Percentiles rank a stretch among this genome's conserved stretches.
Evolutionary conservation across 805 yeast genomes (phyloP).

Genomic region (Candida hungchunana): DNA sequence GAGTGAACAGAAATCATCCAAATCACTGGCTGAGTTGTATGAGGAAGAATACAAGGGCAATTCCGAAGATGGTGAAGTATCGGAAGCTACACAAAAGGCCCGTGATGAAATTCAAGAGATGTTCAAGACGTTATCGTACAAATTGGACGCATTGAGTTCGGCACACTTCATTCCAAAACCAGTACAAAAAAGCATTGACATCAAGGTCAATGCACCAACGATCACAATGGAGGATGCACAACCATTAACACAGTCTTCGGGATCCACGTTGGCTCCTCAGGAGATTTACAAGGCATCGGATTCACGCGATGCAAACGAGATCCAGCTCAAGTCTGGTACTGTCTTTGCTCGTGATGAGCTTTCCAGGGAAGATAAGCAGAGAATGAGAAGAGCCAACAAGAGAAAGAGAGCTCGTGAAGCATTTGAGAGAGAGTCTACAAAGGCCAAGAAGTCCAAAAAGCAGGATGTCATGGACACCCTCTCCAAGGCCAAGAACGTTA

Average conservation of each 20-base stretch:
- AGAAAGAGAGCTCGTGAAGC: slow-evolving; percentile 64
- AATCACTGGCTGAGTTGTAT: slow-evolving; percentile 87
- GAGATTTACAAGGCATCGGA: slow-evolving; percentile 65
- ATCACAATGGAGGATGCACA: slow-evolving; percentile 95
- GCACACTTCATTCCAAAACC: slow-evolving; percentile 94
- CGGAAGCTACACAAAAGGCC: slow-evolving; percentile 62
- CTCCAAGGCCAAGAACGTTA: slow-evolving; percentile 67
- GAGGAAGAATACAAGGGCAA: slow-evolving; percentile 77
- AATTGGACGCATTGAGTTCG: slow-evolving; percentile 86
- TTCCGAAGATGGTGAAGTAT: slow-evolving; percentile 44
- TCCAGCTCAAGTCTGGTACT: slow-evolving; percentile 70
- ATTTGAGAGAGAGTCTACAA: slow-evolving; percentile 31
- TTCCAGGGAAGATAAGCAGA: slow-evolving; percentile 78
- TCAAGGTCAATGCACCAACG: slow-evolving; percentile 78
- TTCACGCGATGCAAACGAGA: slow-evolving; percentile 51
- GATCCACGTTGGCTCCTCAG: slow-evolving; percentile 86
- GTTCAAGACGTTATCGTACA: slow-evolving; percentile 58
- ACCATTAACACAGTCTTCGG: slow-evolving; percentile 75
- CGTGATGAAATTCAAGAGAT: slow-evolving; percentile 75
- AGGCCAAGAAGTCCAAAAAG: slow-evolving; percentile 48
- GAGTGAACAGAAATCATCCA: slow-evolving; percentile 77
- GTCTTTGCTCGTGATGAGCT: slow-evolving; percentile 79
- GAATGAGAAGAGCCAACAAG: slow-evolving; percentile 83
- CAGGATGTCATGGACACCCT: slow-evolving; percentile 68
- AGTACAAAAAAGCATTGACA: slow-evolving; percentile 69